These are phyloP conservation scores for Saccharomycopsis olivae DNA, from an alignment of 805 yeast genomes.

Conservation along the genomic window DNA sequence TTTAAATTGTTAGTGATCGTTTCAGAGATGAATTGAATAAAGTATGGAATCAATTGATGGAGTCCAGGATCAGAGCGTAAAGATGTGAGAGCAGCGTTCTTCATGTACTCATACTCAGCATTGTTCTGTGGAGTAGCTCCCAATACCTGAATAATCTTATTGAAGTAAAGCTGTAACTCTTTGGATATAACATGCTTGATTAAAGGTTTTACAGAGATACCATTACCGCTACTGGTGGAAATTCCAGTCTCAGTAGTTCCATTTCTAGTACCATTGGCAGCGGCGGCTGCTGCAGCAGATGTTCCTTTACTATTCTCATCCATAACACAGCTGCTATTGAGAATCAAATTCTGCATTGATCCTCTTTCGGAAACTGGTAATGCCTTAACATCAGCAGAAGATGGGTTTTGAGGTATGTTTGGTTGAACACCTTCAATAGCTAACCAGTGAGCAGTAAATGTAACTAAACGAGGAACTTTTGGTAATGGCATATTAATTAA, in stretches of 20 bases:
- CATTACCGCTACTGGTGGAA: slow-evolving; percentile 4
- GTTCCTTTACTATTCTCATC: slow-evolving; percentile 20
- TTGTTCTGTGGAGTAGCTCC: slow-evolving; percentile 26
- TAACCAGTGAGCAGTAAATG: slow-evolving; percentile 94
- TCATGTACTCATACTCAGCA: slow-evolving; percentile 42
- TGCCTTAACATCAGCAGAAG: slow-evolving; percentile 61
- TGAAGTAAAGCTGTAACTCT: slow-evolving; percentile 88
- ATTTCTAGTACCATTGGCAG: slow-evolving; percentile 5
- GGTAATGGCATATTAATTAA: slow-evolving; percentile 91
- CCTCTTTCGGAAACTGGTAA: slow-evolving; percentile 77
- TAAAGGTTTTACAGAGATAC: slow-evolving; percentile 48
- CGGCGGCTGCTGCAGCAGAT: slow-evolving; percentile 20
- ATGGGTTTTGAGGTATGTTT: slow-evolving; percentile 91
- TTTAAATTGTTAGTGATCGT: slow-evolving; percentile 83
- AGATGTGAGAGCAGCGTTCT: slow-evolving; percentile 74
- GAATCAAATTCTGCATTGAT: slow-evolving; percentile 54
- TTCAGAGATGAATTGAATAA: slow-evolving; percentile 92
- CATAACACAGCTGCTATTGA: slow-evolving; percentile 32
- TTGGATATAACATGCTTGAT: slow-evolving; percentile 93
- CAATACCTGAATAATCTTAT: slow-evolving; percentile 75
- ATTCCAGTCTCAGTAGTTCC: slow-evolving; percentile 12
- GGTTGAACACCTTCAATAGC: slow-evolving; percentile 99
- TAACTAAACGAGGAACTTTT: slow-evolving; percentile 83
- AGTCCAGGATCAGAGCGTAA: slow-evolving; percentile 88
- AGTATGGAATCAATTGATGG: slow-evolving; percentile 93